Evolutionary conservation across 129 eudicot genomes (phyloP).

Genomic region (Pulicaria dysenterica): DNA sequence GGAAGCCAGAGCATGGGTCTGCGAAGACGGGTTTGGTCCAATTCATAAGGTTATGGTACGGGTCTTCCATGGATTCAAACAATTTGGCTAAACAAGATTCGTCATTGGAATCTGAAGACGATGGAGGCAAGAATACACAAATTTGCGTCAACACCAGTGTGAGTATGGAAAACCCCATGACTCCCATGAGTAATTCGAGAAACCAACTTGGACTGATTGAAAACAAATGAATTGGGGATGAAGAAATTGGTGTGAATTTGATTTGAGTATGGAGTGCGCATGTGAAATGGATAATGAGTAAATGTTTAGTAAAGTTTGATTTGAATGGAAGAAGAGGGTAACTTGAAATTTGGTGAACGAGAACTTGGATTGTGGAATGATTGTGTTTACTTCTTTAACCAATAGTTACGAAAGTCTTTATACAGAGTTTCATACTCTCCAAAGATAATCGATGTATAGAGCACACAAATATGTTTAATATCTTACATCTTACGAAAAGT

Average conservation of each 20-base stretch:
- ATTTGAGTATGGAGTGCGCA: slow-evolving; percentile 32
- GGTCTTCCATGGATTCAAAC: slow-evolving; percentile 62
- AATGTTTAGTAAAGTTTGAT: slow-evolving; percentile 31
- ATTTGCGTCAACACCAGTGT: slow-evolving; percentile 17
- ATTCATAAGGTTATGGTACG: slow-evolving; percentile 54
- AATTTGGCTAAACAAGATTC: slow-evolving; percentile 72
- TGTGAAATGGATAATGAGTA: slow-evolving; percentile 40
- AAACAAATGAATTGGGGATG: slow-evolving; percentile 10
- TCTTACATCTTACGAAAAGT: no score
- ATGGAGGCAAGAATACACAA: slow-evolving; percentile 33
- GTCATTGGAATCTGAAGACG: slow-evolving; percentile 72
- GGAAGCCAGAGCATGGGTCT: slow-evolving; percentile 72
- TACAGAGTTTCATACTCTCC: no score
- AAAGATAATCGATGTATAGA: no score
- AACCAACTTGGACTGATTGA: neutral
- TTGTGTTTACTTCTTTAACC: neutral
- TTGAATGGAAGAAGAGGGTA: slow-evolving; percentile 34
- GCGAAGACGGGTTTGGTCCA: slow-evolving; percentile 71
- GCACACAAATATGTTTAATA: no score
- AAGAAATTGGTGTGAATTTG: slow-evolving; percentile 19
- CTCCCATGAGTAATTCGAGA: no score
- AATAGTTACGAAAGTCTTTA: neutral
- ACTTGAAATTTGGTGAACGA: slow-evolving; percentile 18
- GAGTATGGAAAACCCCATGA: slow-evolving; percentile 14
- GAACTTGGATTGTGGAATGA: slow-evolving; percentile 12